Evolutionary conservation across 345 rosid species (phyloP), one percentile per base, ranked within the genome.

Genomic region (Rhizophora mangle): DNA sequence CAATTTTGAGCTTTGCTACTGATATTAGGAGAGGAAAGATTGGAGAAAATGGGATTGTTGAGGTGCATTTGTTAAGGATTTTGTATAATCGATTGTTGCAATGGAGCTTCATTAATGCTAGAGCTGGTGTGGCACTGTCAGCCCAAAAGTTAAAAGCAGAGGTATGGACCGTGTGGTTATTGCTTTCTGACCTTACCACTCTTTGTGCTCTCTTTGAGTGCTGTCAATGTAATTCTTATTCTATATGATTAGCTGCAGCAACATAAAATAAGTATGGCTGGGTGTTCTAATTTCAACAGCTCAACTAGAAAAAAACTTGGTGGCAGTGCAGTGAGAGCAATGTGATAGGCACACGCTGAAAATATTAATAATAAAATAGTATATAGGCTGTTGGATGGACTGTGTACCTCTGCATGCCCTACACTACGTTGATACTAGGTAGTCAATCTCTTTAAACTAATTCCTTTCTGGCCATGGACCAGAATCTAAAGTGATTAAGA

Each of bases 41-140:
- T 62, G 95, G 95, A 60, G 97, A 86, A 76, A 83, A 77, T 60
- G 79, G 82, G 67, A 76, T 85, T 60, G 74, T 61, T 56, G 90
- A 95, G 77, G 91, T 88, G 67, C 97, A 92, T 74, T 46, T 75
- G 75, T 72, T 88, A 80, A 90, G 90, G 78, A 81, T 88, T 55
- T 78, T 88, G 24, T 83, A 92, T 72, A 95, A 89, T 78, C 83
- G 87, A 63, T 65, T 88, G 81, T 65, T 95, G 83, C 97, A 95
- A 15, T 92, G 92, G 96, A 87, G 92, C 59, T 88, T 88, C 78
- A 83, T 80, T 47, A 92, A 88, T 82, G 99, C 97, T 62, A 83
- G 93, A 75, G 86, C 87, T 60, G 90, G 86, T 74, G 73, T 78
- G 62, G 76, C 89, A 65, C 37, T 86, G 49, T 80, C 84, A 37